Percentiles rank a stretch among this genome's conserved stretches.
phyloP scores from a whole-genome alignment of 73 alveolate species.

The Diophrys appendiculata region DNA sequence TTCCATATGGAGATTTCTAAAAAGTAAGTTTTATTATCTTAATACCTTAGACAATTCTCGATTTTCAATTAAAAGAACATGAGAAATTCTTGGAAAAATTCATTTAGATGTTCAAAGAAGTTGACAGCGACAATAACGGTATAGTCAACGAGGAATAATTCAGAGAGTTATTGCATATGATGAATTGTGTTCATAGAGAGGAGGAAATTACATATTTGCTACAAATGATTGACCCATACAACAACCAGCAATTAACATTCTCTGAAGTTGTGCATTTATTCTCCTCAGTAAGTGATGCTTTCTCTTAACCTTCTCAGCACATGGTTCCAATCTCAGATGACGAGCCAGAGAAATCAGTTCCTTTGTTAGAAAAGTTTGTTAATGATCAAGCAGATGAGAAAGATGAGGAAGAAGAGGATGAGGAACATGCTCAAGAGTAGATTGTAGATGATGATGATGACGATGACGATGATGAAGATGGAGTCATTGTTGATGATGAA shows the following conservation, averaged over 20 bases:
- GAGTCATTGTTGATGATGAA: too few relatives aligned
- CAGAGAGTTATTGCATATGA: slow-evolving; percentile 73
- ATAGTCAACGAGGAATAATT: slow-evolving; percentile 91
- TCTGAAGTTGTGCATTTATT: slow-evolving; percentile 94
- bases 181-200: slow-evolving; percentile 78
- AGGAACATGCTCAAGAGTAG: slow-evolving; percentile 13
- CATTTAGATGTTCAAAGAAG: slow-evolving; percentile 74
- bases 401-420: slow-evolving; percentile 29
- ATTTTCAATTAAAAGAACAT: slow-evolving; percentile 93
- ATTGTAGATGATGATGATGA: background rate
- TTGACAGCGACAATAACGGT: slow-evolving; percentile 91
- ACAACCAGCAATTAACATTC: slow-evolving; percentile 93
- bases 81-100: slow-evolving; percentile 90
- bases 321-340: slow-evolving; percentile 71
- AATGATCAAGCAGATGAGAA: slow-evolving; percentile 47
- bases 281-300: slow-evolving; percentile 57
- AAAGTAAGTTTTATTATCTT: too few relatives aligned
- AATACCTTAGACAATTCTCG: slow-evolving; percentile 89
- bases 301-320: slow-evolving; percentile 45
- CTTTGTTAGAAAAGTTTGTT: slow-evolving; percentile 64
- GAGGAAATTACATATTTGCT: slow-evolving; percentile 83
- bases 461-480: background rate
- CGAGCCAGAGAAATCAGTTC: slow-evolving; percentile 65
- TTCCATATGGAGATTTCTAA: slow-evolving; percentile 69
- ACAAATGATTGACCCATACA: slow-evolving; percentile 91